Evolutionary conservation across 495 filamentous ascomycete genomes (phyloP).

Genomic region (Pyrenula aspistea): DNA sequence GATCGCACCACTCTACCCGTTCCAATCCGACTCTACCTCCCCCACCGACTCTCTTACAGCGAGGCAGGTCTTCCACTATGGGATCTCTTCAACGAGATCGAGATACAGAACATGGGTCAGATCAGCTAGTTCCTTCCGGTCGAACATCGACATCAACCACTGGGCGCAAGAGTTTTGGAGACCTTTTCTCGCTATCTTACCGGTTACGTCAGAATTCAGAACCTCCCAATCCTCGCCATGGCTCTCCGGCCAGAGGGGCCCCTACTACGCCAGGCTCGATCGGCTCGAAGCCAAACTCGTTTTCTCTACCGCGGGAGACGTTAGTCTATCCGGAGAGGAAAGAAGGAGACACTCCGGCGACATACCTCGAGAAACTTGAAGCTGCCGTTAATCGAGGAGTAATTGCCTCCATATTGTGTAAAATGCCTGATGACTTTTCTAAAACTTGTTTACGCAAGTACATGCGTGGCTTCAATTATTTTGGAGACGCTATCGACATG

Average conservation of each 20-base stretch:
- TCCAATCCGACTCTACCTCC: slow-evolving; percentile 55
- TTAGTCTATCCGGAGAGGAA: slow-evolving; percentile 67
- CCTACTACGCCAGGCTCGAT: slow-evolving; percentile 52
- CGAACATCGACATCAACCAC: slow-evolving; percentile 73
- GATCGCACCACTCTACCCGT: slow-evolving; percentile 55
- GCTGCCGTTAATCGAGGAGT: slow-evolving; percentile 63
- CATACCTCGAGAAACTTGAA: slow-evolving; percentile 74
- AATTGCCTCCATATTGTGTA: slow-evolving; percentile 71
- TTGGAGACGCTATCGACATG: slow-evolving; percentile 96
- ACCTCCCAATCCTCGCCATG: slow-evolving; percentile 46
- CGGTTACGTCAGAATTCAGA: slow-evolving; percentile 71
- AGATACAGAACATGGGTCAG: slow-evolving; percentile 44
- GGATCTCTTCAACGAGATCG: slow-evolving; percentile 51
- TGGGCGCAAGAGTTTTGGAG: slow-evolving; percentile 81
- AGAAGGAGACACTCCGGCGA: slow-evolving; percentile 81
- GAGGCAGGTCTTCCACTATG: slow-evolving; percentile 81
- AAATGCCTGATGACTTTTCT: slow-evolving; percentile 72
- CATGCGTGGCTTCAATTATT: slow-evolving; percentile 89
- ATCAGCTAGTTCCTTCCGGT: slow-evolving; percentile 45
- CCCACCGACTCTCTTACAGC: slow-evolving; percentile 36
- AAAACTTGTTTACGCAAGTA: slow-evolving; percentile 78
- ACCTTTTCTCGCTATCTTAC: slow-evolving; percentile 63
- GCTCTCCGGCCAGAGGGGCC: slow-evolving; percentile 36
- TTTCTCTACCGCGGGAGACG: slow-evolving; percentile 47
- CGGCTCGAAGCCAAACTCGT: slow-evolving; percentile 59